Evolutionary conservation across 2,329 filamentous ascomycete species (phyloP), one percentile per base, ranked within the genome.

Genomic region (Dactylellina parvicollis): DNA sequence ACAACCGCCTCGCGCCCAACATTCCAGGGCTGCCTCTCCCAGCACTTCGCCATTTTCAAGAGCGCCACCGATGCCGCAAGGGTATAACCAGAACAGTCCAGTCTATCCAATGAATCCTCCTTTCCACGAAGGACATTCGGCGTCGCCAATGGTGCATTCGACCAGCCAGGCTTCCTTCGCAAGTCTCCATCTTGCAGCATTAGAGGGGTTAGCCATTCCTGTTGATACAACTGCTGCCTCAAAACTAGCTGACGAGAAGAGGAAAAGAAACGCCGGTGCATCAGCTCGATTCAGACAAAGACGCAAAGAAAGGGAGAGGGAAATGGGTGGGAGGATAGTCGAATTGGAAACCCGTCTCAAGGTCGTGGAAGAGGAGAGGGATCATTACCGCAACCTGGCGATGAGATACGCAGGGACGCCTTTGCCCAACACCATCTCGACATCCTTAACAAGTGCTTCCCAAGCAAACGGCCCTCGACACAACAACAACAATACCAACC

Each of bases 201-300:
- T 82, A 46, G 84, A 85, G 16, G 82, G 82, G 36, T 84, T 86
- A 61, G 83, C 85, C 75, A 87, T 93, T 52, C 88, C 89, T 12
- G 88, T 94, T 8, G 92, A 96, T 79, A 88, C 91, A 44, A 90
- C 92, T 76, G 90, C 92, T 77, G 92, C 90, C 10, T 96, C 92
- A 10, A 89, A 89, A 76, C 88, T 91, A 77, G 90, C 91, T 38
- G 91, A 95, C 78, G 91, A 96, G 80, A 96, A 95, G 81, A 85
- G 92, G 64, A 89, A 90, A 80, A 87, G 92, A 56, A 96, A 96
- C 78, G 92, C 92, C 40, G 90, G 90, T 50, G 92, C 92, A 4
- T 96, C 92, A 65, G 91, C 91, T 50, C 86, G 92, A 70, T 95
- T 96, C 76, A 86, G 92, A 62, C 87, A 89, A 78, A 86, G 92